Evolutionary conservation across 495 filamentous ascomycete genomes (phyloP), one percentile per base, ranked within the genome.

Genomic region (Xylaria grammica): DNA sequence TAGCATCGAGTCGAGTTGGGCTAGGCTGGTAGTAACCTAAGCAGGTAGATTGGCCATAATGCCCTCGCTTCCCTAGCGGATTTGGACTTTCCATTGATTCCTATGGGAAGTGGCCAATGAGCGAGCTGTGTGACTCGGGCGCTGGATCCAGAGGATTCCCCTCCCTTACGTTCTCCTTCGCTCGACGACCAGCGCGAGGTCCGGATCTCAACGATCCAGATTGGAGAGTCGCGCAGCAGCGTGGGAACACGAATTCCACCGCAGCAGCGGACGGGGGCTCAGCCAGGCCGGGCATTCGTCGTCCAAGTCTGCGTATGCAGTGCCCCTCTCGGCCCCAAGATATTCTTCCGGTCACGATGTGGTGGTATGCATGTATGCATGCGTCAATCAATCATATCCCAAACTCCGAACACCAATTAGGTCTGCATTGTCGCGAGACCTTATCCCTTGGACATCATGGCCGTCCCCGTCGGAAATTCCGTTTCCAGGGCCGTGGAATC

Each of bases 361-460:
- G 49, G 49, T 51, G 49, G 49, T 51, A 51, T 51, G 22, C 20
- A n/a, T 26, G n/a, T n/a, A n/a, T n/a, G n/a, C n/a, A n/a, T n/a
- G 4, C 4, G 32, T 11, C 32, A 4, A 36, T 36, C 32, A 4
- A 36, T 36, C 32, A 36, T 36, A 36, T 36, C 32, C 32, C 40
- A 42, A 42, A 36, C 30, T 54, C 27, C 30, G 32, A 4, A 36
- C 29, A 4, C 30, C 51, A 5, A 38, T 24, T 54, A 15, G 19
- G 20, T 54, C 30, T 22, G 19, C 51, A 19, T 54, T 19, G 19
- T 54, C 5, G 30, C 51, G 22, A 24, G 30, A 36, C 51, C 10
- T 19, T 32, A 22, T 15, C 32, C 51, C 30, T 53, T 11, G 29
- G 34, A 32, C 7, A 19, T 53, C 51, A 10, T 36, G 0, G 30